A percentile compares a stretch with the other conserved stretches of the same genome.
These are phyloP conservation scores for Naganishia sp. DNA, from an alignment of 1,284 basidiomycete genomes.

Conservation along the genomic window DNA sequence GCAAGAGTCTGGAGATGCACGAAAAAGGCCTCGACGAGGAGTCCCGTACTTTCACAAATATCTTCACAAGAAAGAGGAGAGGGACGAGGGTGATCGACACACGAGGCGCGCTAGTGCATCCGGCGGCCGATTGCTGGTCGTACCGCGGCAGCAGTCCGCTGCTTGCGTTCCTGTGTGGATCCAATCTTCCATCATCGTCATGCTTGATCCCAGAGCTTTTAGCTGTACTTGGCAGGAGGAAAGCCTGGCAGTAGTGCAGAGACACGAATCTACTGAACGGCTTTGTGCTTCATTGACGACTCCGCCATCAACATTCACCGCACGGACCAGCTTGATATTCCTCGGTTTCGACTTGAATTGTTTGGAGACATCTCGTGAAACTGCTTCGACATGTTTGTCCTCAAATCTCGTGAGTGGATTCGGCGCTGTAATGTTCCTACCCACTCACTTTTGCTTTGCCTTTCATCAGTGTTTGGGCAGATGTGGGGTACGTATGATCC, in stretches of 20 bases:
- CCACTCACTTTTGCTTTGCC: conserved; percentile 26
- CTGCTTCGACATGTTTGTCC: conserved; percentile 65
- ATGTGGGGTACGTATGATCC: conserved; percentile 78
- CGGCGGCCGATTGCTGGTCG: not conserved
- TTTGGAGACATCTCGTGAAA: not conserved
- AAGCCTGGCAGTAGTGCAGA: too few species aligned
- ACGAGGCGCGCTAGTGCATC: not conserved
- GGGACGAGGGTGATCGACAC: conserved; percentile 10
- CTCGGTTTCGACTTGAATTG: not conserved
- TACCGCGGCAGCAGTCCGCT: not conserved
- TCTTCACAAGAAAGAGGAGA: conserved; percentile 1
- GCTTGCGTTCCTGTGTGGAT: too few species aligned
- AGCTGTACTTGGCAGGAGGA: too few species aligned
- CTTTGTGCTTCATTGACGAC: not conserved
- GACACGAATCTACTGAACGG: not conserved
- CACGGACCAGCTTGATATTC: too few species aligned
- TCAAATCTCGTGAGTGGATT: conserved; percentile 71
- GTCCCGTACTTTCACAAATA: not conserved
- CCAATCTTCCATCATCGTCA: too few species aligned
- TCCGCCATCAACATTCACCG: too few species aligned
- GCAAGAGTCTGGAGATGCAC: too few species aligned
- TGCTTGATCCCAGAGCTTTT: too few species aligned
- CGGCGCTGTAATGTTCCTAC: not conserved
- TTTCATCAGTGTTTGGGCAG: conserved; percentile 73
- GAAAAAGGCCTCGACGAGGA: not conserved